Evolutionary conservation across 345 rosid genomes (phyloP).

Genomic region (Nephelium lappaceum): DNA sequence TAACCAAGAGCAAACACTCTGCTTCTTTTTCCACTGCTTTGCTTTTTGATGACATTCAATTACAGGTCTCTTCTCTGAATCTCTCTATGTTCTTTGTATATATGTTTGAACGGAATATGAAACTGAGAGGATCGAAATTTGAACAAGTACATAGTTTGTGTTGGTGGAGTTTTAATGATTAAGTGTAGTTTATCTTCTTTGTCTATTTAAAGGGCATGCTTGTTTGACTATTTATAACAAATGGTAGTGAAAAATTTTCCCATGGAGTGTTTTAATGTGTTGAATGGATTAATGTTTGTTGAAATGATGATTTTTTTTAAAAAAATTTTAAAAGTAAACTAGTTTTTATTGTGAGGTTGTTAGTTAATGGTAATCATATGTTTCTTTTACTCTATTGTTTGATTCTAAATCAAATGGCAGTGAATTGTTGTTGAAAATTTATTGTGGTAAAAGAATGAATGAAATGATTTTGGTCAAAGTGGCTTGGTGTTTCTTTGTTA

Average conservation of each 20-base stretch:
- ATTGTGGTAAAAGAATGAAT: background rate
- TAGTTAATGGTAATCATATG: too few relatives aligned
- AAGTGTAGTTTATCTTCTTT: background rate
- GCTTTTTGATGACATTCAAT: constrained; percentile 88
- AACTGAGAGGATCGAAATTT: background rate
- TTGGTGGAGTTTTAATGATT: background rate
- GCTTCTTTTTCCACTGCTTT: constrained; percentile 71
- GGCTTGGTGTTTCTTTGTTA: too few relatives aligned
- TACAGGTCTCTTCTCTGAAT: constrained; percentile 56
- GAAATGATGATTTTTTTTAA: too few relatives aligned
- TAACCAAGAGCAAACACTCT: constrained; percentile 31
- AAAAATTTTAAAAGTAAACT: too few relatives aligned
- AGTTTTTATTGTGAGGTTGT: too few relatives aligned
- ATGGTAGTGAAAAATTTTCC: background rate
- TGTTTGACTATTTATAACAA: background rate
- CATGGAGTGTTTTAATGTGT: background rate
- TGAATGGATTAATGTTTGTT: background rate
- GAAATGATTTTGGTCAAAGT: background rate
- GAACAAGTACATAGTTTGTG: background rate
- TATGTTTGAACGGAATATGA: background rate
- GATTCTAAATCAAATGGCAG: background rate
- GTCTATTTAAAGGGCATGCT: background rate
- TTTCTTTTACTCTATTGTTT: too few relatives aligned
- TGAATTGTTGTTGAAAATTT: background rate
- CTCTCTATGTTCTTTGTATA: background rate